A percentile compares a stretch with the other conserved stretches of the same genome.
Conservation (phyloP, 441 rosid species). For the Arabidopsis hybrid region DNA sequence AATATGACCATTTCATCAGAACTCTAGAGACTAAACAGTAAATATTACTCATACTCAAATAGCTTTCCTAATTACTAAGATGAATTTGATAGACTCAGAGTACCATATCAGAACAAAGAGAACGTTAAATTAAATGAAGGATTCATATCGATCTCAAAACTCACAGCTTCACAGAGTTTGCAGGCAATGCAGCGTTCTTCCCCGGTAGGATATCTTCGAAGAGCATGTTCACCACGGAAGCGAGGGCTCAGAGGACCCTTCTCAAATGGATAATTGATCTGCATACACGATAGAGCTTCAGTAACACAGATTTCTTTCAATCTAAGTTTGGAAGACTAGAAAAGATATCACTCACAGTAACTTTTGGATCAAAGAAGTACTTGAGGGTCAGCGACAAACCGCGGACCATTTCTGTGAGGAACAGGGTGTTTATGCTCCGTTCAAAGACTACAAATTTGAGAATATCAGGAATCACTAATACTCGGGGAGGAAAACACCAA, state of each 20-base stretch:
- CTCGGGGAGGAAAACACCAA: neutral
- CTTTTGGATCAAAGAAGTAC: constrained; percentile 92
- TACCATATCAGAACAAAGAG: neutral
- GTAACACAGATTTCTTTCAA: constrained; percentile 25
- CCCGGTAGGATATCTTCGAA: constrained; percentile 91
- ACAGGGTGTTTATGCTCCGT: constrained; percentile 83
- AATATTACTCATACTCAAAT: constrained; percentile 12
- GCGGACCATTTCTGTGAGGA: constrained; percentile 96
- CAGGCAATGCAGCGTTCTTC: constrained; percentile 99
- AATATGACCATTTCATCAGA: constrained; percentile 5
- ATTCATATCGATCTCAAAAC: constrained; percentile 40
- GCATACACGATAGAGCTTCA: constrained; percentile 46
- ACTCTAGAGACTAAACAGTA: constrained; percentile 1
- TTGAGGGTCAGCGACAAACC: constrained; percentile 87
- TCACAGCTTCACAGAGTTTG: constrained; percentile 99
- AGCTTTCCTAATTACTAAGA: constrained; percentile 6
- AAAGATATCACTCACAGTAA: constrained; percentile 69
- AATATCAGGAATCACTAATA: constrained; percentile 32
- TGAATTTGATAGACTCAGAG: neutral
- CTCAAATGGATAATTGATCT: constrained; percentile 99
- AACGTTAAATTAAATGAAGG: neutral
- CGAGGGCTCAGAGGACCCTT: constrained; percentile 98
- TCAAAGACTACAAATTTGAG: constrained; percentile 69
- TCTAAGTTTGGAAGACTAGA: neutral
- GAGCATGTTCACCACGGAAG: constrained; percentile 96